Percentiles rank a stretch among this genome's conserved stretches.
These are phyloP conservation scores for Pseudisothecium myosuroides DNA, from an alignment of 225 moss, liverwort and hornwort genomes.

Conservation along the genomic window DNA sequence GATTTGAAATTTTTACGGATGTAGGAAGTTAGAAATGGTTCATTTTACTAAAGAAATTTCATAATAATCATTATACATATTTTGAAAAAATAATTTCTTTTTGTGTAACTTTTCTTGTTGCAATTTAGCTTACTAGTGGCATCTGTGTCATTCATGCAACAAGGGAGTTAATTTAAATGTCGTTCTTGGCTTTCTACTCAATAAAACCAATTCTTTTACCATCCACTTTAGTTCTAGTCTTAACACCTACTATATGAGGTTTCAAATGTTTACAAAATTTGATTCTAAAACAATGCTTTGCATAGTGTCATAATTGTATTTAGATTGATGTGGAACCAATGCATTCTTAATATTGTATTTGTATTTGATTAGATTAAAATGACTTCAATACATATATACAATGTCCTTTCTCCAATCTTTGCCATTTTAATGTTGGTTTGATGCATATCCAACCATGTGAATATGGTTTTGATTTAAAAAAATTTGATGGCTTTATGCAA, in stretches of 20 bases:
- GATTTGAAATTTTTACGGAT: background rate
- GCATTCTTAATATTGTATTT: background rate
- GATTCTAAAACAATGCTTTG: background rate
- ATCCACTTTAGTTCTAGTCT: background rate
- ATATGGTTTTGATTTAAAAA: background rate
- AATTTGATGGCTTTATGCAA: background rate
- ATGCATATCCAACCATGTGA: background rate
- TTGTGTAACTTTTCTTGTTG: background rate
- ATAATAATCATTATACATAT: background rate
- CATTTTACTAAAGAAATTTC: background rate
- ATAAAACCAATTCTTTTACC: background rate
- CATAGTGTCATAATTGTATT: background rate
- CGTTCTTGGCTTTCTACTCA: fast-evolving
- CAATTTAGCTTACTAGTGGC: background rate
- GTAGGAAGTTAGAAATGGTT: background rate
- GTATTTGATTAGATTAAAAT: background rate
- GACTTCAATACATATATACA: background rate
- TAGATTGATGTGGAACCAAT: background rate
- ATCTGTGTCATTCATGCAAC: fast-evolving
- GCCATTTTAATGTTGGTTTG: background rate
- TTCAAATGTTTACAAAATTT: background rate
- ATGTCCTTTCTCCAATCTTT: background rate
- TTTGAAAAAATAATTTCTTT: too few species aligned
- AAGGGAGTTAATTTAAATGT: background rate
- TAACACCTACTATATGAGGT: fast-evolving